A percentile compares a stretch with the other conserved stretches of the same genome.
Conservation (phyloP, 192 early-diverging fungal genomes). For the Entrophospora sp. region DNA sequence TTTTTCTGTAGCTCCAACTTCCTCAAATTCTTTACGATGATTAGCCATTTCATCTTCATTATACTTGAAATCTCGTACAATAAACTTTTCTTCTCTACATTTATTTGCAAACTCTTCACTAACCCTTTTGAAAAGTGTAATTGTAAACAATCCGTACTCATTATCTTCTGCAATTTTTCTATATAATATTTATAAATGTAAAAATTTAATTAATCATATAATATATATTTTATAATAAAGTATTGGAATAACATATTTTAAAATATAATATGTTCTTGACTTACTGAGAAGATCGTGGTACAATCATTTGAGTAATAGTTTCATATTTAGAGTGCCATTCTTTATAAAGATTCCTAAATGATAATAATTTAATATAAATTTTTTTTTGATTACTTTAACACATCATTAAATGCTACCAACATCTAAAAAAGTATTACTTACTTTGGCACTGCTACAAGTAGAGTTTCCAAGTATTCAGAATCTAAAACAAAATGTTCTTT, state of each 20-base stretch:
- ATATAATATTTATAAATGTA: background rate
- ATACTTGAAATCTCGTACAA: slow-evolving; percentile 94
- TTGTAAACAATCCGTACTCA: slow-evolving; percentile 88
- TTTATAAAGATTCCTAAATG: slow-evolving; percentile 48
- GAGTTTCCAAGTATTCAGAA: slow-evolving; percentile 89
- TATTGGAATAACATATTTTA: background rate
- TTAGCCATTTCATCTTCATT: slow-evolving; percentile 68
- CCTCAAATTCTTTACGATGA: slow-evolving; percentile 69
- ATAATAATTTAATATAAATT: too few relatives aligned
- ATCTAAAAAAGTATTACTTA: slow-evolving; percentile 28
- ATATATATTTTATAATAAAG: background rate
- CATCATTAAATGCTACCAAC: background rate
- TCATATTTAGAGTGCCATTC: slow-evolving; percentile 89
- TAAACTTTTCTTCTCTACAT: slow-evolving; percentile 84
- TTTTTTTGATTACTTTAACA: too few relatives aligned
- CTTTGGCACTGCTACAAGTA: slow-evolving; percentile 93
- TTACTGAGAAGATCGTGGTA: slow-evolving; percentile 87
- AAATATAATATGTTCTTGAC: background rate
- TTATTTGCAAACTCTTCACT: slow-evolving; percentile 86
- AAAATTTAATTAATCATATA: background rate
- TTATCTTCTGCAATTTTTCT: slow-evolving; percentile 87
- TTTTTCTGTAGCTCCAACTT: slow-evolving; percentile 40
- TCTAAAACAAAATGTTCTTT: slow-evolving; percentile 84
- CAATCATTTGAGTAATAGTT: slow-evolving; percentile 86
- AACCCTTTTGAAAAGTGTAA: slow-evolving; percentile 84